Percentiles rank a stretch among this genome's conserved stretches.
Evolutionary conservation across 2,329 filamentous ascomycete species (phyloP).

Genomic region (Aspergillus pseudotamarii): DNA sequence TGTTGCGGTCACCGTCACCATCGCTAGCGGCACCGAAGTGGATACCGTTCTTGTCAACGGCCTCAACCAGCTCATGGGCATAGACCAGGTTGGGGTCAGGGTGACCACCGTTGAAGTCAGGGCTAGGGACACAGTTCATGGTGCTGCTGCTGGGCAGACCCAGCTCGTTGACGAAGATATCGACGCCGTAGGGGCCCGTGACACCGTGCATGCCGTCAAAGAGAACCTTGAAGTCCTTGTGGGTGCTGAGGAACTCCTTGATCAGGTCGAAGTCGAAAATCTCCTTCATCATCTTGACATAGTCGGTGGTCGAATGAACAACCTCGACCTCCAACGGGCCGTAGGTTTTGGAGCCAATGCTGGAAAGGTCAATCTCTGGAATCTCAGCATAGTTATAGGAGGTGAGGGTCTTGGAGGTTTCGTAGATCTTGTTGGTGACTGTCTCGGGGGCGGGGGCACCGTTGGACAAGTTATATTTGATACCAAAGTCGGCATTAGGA

Average conservation of each 20-base stretch:
- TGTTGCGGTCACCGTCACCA: constrained; percentile 97
- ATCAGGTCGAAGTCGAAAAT: constrained; percentile 98
- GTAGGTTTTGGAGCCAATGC: constrained; percentile 81
- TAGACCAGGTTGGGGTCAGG: constrained; percentile 98
- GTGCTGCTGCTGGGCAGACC: constrained; percentile 75
- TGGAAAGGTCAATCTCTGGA: constrained; percentile 80
- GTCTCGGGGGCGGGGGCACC: constrained; percentile 93
- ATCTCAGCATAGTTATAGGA: constrained; percentile 92
- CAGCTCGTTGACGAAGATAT: constrained; percentile 93
- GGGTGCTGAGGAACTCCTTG: constrained; percentile 84
- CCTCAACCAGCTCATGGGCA: constrained; percentile 90
- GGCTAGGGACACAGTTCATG: constrained; percentile 89
- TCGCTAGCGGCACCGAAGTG: constrained; percentile 97
- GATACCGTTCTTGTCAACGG: constrained; percentile 85
- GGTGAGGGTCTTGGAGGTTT: constrained; percentile 82
- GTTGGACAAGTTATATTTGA: constrained; percentile 99
- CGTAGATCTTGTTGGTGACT: constrained; percentile 97
- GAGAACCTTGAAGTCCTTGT: constrained; percentile 93
- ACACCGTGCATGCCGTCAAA: constrained; percentile 95
- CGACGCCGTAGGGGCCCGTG: constrained; percentile 90
- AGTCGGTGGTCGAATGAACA: constrained; percentile 89
- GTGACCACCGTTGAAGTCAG: constrained; percentile 96
- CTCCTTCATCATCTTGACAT: constrained; percentile 92
- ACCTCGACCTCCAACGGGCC: constrained; percentile 91
- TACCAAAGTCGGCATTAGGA: constrained; percentile 93